Evolutionary conservation across 2,329 filamentous ascomycete genomes (phyloP), one percentile per base, ranked within the genome.

Genomic region (Fusarium albosuccineum): DNA sequence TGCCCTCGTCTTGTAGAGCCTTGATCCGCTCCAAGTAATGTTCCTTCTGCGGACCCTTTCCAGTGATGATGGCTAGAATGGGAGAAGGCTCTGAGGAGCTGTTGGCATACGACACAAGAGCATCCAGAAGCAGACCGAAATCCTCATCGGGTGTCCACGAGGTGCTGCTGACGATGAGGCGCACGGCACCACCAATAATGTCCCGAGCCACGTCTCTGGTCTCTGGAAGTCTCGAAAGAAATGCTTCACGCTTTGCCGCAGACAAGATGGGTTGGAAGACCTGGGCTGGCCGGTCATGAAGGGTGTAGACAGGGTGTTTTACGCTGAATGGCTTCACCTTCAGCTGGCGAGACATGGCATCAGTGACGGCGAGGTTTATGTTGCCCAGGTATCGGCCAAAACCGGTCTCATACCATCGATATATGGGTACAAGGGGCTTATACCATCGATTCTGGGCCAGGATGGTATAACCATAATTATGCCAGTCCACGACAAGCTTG

Each of bases 141-240:
- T 99, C 95, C 78, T 99, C 96, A 74, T 99, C 96, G 0, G 94
- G 88, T 0, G 96, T 99, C 96, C 96, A 99, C 10, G 94, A 97
- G 0, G 96, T 99, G 60, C 94, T 96, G 80, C 93, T 97, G 37
- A 98, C 92, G 8, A 99, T 80, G 3, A 99, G 84, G 30, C 86
- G 89, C 55, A 87, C 86, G 9, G 82, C 82, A 6, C 87, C 86
- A 14, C 83, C 79, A 22, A 87, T 74, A 33, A 95, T 87, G 52
- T 86, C 82, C 8, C 85, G 76, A 1, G 88, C 88, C 49, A 91
- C 80, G 9, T 85, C 78, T 10, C 82, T 81, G 1, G 92, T 92
- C 71, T 91, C 89, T 1, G 89, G 83, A 8, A 97, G 81, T 3
- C 83, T 82, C 9, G 82, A 78, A 0, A 98, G 85, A 63, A 96